phyloP scores from a whole-genome alignment of 1,284 basidiomycete species.

The Irpex sp. region DNA sequence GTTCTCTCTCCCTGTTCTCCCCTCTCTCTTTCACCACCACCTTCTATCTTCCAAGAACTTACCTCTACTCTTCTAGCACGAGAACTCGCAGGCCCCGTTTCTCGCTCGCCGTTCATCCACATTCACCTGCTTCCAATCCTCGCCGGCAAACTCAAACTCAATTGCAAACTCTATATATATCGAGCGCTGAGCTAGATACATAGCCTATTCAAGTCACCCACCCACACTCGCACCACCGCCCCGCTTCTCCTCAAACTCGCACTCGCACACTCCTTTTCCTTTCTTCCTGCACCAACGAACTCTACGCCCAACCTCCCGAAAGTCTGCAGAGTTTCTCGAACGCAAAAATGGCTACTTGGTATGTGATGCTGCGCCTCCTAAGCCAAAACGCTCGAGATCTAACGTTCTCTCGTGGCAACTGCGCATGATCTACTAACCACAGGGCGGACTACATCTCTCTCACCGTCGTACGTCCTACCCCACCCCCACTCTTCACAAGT shows the following conservation, averaged over 20 bases:
- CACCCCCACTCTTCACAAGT: neutral
- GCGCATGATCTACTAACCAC: neutral
- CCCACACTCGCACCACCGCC: neutral
- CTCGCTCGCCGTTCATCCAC: neutral
- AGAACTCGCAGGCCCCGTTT: neutral
- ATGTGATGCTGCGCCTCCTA: neutral
- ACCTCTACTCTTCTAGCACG: neutral
- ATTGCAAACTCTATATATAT: neutral
- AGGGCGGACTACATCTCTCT: slow-evolving; percentile 15
- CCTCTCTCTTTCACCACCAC: neutral
- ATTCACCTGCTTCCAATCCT: neutral
- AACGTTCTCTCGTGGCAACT: neutral
- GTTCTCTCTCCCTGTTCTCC: too few species aligned
- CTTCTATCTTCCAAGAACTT: neutral
- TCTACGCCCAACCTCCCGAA: neutral
- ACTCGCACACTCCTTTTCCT: neutral
- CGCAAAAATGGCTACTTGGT: slow-evolving; percentile 11
- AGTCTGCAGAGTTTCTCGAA: neutral
- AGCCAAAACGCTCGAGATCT: neutral
- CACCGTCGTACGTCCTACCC: slow-evolving; percentile 5
- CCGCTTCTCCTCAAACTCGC: neutral
- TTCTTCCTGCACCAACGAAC: neutral
- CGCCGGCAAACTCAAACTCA: neutral
- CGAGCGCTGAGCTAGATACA: neutral
- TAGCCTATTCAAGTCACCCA: neutral